Conservation (phyloP, 2,329 filamentous ascomycete species). For the Spiromastix sp. region DNA sequence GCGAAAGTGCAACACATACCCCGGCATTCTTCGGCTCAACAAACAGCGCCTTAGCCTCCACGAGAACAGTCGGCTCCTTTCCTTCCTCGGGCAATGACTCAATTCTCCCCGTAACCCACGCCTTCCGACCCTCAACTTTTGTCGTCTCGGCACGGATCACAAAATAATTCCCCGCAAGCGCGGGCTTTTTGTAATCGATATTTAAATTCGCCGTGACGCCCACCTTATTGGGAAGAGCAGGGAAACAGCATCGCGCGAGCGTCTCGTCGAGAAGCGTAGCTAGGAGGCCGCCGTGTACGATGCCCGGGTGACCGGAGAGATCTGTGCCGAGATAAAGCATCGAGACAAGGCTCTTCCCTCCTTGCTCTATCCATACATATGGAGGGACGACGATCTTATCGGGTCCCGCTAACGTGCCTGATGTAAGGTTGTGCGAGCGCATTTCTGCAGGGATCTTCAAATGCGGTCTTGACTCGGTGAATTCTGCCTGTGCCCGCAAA, state of each 20-base stretch:
- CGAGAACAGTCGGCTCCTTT: constrained; percentile 59
- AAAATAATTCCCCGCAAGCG: constrained; percentile 53
- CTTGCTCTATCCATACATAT: constrained; percentile 61
- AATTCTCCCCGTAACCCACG: constrained; percentile 27
- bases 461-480: constrained; percentile 71
- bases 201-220: constrained; percentile 49
- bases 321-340: constrained; percentile 57
- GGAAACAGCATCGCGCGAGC: constrained; percentile 51
- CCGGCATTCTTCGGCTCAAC: constrained; percentile 56
- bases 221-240: constrained; percentile 37
- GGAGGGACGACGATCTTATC: constrained; percentile 73
- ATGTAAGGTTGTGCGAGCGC: constrained; percentile 68
- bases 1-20: no score
- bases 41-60: constrained; percentile 50
- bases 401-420: constrained; percentile 64
- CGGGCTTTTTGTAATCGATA: constrained; percentile 54
- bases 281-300: constrained; percentile 61
- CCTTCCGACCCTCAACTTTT: constrained; percentile 30
- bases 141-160: constrained; percentile 35
- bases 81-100: constrained; percentile 49
- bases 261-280: constrained; percentile 62
- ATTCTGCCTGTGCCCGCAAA: constrained; percentile 56
- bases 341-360: constrained; percentile 55
- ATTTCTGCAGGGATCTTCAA: constrained; percentile 68
- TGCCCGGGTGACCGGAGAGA: constrained; percentile 58